phyloP scores from a whole-genome alignment of 192 early-diverging fungal genomes.

The Coemansia sp. region DNA sequence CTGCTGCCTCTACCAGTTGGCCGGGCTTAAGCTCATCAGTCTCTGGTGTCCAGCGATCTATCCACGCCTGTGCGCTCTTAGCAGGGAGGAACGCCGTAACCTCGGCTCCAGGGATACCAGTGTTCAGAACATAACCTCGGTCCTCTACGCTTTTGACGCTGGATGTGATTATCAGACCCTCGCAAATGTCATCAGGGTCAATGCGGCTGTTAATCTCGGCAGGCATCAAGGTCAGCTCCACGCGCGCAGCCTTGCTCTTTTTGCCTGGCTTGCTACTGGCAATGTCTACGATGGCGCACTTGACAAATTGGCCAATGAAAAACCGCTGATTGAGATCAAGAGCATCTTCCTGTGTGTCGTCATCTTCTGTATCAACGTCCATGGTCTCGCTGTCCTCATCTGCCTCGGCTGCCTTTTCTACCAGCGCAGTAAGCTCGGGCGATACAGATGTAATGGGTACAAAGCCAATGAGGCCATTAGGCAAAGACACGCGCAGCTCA shows the following conservation, averaged over 20 bases:
- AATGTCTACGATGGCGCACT: constrained; percentile 66
- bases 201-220: constrained; percentile 74
- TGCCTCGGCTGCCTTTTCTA: constrained; percentile 65
- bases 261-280: constrained; percentile 41
- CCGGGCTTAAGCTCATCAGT: constrained; percentile 64
- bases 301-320: constrained; percentile 81
- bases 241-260: constrained; percentile 44
- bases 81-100: constrained; percentile 74
- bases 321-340: constrained; percentile 72
- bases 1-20: constrained; percentile 67
- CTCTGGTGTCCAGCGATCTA: constrained; percentile 60
- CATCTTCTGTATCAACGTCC: constrained; percentile 40
- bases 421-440: constrained; percentile 62
- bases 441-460: constrained; percentile 90
- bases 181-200: constrained; percentile 60
- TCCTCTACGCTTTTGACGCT: constrained; percentile 85
- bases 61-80: constrained; percentile 63
- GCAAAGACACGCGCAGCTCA: constrained; percentile 79
- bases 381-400: constrained; percentile 57
- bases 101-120: constrained; percentile 61
- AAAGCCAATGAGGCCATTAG: constrained; percentile 78
- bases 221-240: constrained; percentile 79
- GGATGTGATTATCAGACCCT: constrained; percentile 70
- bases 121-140: constrained; percentile 83
- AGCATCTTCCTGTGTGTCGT: constrained; percentile 44